Base-by-base conservation (phyloP, 305 asterid genomes). In the Fraxinus velutina region DNA sequence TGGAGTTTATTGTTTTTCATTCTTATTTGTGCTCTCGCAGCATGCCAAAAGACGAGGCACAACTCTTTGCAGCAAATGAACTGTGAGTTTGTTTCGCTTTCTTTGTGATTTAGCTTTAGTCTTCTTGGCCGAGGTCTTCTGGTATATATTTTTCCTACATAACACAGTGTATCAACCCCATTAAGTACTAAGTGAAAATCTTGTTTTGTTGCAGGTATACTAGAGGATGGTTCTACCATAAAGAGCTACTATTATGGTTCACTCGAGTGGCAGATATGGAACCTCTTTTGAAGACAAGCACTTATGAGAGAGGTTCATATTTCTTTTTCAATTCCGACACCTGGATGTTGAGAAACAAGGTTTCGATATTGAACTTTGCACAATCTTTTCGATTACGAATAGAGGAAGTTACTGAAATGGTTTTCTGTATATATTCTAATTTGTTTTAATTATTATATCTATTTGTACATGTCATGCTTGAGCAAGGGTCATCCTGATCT, bases 1-100 rank as follows among this genome's bases (percentile, higher is more conserved):
- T 62, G 68, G 75, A 15, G n/a, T 83, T 84, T 81, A 82, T 50
- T 77, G 70, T 21, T 83, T 24, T 83, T 79, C 64, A 71, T 34
- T 72, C 75, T 83, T 76, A 62, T 52, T 72, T 80, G 81, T 80
- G 8, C 9, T 76, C 78, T 66, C 77, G 74, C 87, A 94, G 98
- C 93, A 93, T 93, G 99, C 98, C 99, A 24, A 93, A 87, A 36
- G 98, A 93, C 3, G 97, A 94, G 90, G 98, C 98, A 96, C 39
- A 36, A 86, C 88, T 96, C 82, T 90, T 79, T 85, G 98, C 99
- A 4, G 96, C 96, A 84, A 92, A 90, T 62, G 99, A 96, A 85
- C 92, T 96, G 99, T 96, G 88, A 80, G 97, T 84, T 76, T 17
- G 30, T 19, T 5, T 6, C 30, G 71, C 73, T 75, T 60, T 83